These are phyloP conservation scores for Dysphania ambrosioides DNA, from an alignment of 148 eudicot genomes.

Conservation along the genomic window DNA sequence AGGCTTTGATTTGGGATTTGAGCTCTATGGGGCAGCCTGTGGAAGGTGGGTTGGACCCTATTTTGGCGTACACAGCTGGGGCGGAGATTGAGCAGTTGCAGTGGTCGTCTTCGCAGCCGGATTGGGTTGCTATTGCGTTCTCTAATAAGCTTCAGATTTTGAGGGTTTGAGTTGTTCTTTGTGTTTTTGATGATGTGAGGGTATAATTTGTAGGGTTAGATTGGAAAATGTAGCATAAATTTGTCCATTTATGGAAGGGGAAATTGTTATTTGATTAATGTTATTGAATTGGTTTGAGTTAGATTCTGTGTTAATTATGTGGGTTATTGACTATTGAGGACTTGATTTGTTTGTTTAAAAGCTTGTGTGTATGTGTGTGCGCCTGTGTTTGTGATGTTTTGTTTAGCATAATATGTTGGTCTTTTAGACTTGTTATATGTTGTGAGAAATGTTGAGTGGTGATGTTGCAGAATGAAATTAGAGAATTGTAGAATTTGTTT, in stretches of 20 bases:
- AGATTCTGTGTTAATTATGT: not conserved
- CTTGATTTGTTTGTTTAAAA: not conserved
- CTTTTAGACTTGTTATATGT: too few relatives aligned
- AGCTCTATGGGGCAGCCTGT: slow-evolving; percentile 94
- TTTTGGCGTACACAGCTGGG: slow-evolving; percentile 91
- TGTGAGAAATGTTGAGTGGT: not conserved
- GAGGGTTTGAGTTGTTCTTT: slow-evolving; percentile 70
- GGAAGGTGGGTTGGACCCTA: slow-evolving; percentile 94
- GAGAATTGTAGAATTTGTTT: not conserved
- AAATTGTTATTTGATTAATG: not conserved
- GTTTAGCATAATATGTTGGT: not conserved
- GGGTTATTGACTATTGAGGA: not conserved
- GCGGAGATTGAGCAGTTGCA: slow-evolving; percentile 98
- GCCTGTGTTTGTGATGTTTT: not conserved
- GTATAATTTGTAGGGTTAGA: slow-evolving; percentile 20
- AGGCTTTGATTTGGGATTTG: slow-evolving; percentile 91
- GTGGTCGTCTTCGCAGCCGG: slow-evolving; percentile 96
- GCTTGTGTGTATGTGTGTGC: not conserved
- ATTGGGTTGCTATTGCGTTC: slow-evolving; percentile 98
- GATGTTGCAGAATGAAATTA: not conserved
- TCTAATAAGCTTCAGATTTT: slow-evolving; percentile 87
- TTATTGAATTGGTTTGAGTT: not conserved
- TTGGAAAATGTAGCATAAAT: not conserved
- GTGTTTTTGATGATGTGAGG: too few relatives aligned
- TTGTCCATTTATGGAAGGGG: not conserved